Percentiles rank a stretch among this genome's conserved stretches.
These are phyloP conservation scores for Irpex sp. DNA, from an alignment of 1,284 basidiomycete species.

Conservation along the genomic window DNA sequence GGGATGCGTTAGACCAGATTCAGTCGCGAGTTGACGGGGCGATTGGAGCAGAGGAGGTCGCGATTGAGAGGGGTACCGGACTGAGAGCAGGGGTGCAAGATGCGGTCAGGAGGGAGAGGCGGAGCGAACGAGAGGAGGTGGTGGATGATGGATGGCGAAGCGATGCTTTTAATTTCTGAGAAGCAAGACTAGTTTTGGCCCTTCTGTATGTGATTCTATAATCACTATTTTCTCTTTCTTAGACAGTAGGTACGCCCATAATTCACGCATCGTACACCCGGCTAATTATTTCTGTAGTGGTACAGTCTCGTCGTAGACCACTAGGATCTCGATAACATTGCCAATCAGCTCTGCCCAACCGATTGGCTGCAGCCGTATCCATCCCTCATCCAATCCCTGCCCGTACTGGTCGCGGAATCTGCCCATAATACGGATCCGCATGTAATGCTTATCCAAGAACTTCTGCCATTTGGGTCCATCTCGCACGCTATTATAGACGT, in stretches of 20 bases:
- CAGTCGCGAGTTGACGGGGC: conserved; percentile 9
- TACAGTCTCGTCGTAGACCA: not conserved
- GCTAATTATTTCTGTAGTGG: not conserved
- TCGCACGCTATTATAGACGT: not conserved
- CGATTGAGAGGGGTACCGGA: not conserved
- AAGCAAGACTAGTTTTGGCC: no score
- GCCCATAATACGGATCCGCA: not conserved
- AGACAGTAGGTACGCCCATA: no score
- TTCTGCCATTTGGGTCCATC: not conserved
- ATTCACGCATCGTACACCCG: no score
- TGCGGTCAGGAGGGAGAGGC: not conserved
- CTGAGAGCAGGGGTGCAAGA: not conserved
- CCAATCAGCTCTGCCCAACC: not conserved
- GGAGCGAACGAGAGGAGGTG: conserved; percentile 2
- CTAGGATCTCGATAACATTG: not conserved
- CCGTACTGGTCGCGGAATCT: not conserved
- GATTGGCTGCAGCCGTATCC: not conserved
- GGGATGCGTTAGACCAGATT: conserved; percentile 15
- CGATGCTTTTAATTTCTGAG: conserved; percentile 5
- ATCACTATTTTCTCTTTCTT: no score
- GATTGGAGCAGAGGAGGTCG: not conserved
- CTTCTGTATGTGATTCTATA: no score
- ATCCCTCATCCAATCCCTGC: not conserved
- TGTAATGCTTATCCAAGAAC: not conserved
- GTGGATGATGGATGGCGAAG: not conserved